A percentile compares a stretch with the other conserved stretches of the same genome.
Conservation (phyloP, 169 alveolate species). For the Plasmodium ovale region DNA sequence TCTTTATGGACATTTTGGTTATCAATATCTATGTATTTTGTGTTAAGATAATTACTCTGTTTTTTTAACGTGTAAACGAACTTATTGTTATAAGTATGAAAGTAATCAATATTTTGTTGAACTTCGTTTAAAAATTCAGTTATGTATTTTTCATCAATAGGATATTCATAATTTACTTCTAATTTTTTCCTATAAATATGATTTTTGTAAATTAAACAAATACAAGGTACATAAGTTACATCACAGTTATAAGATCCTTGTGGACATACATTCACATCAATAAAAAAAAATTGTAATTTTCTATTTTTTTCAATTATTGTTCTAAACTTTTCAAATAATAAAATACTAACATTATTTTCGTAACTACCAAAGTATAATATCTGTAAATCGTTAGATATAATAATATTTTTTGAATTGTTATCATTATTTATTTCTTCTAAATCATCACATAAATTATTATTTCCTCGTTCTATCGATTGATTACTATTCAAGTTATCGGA, state of each 20-base stretch:
- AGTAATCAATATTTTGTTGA: slow-evolving; percentile 45
- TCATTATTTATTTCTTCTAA: slow-evolving; percentile 23
- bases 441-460: slow-evolving; percentile 1
- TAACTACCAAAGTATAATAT: slow-evolving; percentile 69
- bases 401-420: slow-evolving; percentile 33
- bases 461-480: slow-evolving; percentile 2
- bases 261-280: slow-evolving; percentile 65
- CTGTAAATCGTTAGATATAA: slow-evolving; percentile 56
- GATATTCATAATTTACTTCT: slow-evolving; percentile 60
- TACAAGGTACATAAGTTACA: slow-evolving; percentile 56
- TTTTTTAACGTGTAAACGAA: slow-evolving; percentile 39
- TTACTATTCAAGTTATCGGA: not conserved
- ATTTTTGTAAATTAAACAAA: slow-evolving; percentile 61
- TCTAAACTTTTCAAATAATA: slow-evolving; percentile 67
- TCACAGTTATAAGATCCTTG: slow-evolving; percentile 67
- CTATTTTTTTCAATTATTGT: slow-evolving; percentile 62
- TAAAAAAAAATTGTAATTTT: slow-evolving; percentile 61
- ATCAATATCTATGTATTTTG: slow-evolving; percentile 63
- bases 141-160: slow-evolving; percentile 48
- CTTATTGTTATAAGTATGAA: slow-evolving; percentile 58
- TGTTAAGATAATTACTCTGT: slow-evolving; percentile 69
- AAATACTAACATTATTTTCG: slow-evolving; percentile 55
- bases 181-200: slow-evolving; percentile 64
- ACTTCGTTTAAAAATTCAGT: slow-evolving; percentile 36
- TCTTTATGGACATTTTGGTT: slow-evolving; percentile 73